Conservation (phyloP, 2,329 filamentous ascomycete species). For the Ceratocystis diversiconidia region DNA sequence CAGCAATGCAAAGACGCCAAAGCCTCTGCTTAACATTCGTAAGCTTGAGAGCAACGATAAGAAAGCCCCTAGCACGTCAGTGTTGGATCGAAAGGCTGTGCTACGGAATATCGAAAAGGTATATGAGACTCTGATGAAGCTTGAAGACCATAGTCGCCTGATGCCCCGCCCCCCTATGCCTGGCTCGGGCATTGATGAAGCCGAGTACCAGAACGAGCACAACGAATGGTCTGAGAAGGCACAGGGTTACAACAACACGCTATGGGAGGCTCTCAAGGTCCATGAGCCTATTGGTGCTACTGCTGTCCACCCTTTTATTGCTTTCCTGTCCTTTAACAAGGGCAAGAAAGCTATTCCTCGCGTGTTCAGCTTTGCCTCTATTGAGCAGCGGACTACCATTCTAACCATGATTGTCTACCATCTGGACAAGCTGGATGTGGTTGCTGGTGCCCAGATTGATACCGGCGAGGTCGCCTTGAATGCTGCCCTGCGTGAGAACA, state of each 20-base stretch:
- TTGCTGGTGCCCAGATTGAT: slow-evolving; percentile 62
- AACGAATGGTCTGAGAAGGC: slow-evolving; percentile 65
- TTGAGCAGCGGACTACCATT: slow-evolving; percentile 86
- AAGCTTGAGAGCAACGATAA: slow-evolving; percentile 52
- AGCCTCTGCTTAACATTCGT: slow-evolving; percentile 85
- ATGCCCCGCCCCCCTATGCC: slow-evolving; percentile 45
- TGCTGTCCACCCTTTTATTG: slow-evolving; percentile 82
- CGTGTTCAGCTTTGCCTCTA: slow-evolving; percentile 83
- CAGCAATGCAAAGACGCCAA: slow-evolving; percentile 95
- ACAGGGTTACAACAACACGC: slow-evolving; percentile 56
- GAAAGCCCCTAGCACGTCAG: slow-evolving; percentile 19
- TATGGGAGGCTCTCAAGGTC: slow-evolving; percentile 82
- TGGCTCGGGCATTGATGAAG: slow-evolving; percentile 36
- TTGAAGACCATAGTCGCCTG: slow-evolving; percentile 82
- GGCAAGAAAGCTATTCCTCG: slow-evolving; percentile 92
- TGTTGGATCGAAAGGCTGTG: slow-evolving; percentile 64
- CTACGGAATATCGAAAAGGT: slow-evolving; percentile 78
- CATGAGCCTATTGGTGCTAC: slow-evolving; percentile 76
- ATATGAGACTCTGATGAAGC: slow-evolving; percentile 76
- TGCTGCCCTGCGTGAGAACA: slow-evolving; percentile 68
- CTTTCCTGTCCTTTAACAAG: slow-evolving; percentile 85
- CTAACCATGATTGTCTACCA: slow-evolving; percentile 92
- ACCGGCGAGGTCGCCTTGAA: slow-evolving; percentile 60
- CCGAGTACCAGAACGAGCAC: slow-evolving; percentile 57
- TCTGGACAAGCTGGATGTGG: slow-evolving; percentile 80